Evolutionary conservation across 176 grass and related monocot species (phyloP), one percentile per base, ranked within the genome.

Genomic region (Raddia guianensis): DNA sequence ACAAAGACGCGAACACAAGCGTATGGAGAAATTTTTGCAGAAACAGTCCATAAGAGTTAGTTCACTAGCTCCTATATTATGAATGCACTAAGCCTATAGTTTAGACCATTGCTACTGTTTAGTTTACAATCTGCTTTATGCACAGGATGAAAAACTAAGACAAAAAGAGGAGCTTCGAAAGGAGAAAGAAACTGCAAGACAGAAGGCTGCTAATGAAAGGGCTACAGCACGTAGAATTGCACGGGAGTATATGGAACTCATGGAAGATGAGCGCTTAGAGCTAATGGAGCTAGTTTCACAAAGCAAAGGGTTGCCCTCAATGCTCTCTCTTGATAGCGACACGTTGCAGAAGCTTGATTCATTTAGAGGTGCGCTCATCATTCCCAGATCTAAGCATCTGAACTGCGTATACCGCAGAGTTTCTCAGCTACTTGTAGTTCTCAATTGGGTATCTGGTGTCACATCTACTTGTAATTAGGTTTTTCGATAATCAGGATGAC

Each of bases 251-350:
- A 95, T 66, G 90, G 96, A 99, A 77, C 84, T 99, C 15, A 88
- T 99, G 81, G 96, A 99, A 84, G 96, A 99, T 80, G 96, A 99
- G 59, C 86, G 88, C 49, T 88, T 99, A 76, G 96, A 99, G 70
- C 89, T 99, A 84, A 90, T 99, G 89, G 96, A 99, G 76, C n/a
- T 99, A 53, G 96, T 91, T 61, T 87, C 86, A 50, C 83, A 63
- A 81, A 89, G 82, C 75, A 99, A 99, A 85, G 96, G 92, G 59
- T 81, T 99, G 68, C 82, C 90, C 5, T 93, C 92, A 55, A 95
- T 99, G 78, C 73, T 91, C 67, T 80, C 81, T 82, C 96, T 98
- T 76, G 92, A 99, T 80, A 93, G 79, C 49, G 92, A 93, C 19
- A 93, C 90, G 48, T 76, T 99, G 77, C 90, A 99, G 63, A 85